Conservation (phyloP, 1,284 basidiomycete genomes). For the Moesziomyces antarcticus region DNA sequence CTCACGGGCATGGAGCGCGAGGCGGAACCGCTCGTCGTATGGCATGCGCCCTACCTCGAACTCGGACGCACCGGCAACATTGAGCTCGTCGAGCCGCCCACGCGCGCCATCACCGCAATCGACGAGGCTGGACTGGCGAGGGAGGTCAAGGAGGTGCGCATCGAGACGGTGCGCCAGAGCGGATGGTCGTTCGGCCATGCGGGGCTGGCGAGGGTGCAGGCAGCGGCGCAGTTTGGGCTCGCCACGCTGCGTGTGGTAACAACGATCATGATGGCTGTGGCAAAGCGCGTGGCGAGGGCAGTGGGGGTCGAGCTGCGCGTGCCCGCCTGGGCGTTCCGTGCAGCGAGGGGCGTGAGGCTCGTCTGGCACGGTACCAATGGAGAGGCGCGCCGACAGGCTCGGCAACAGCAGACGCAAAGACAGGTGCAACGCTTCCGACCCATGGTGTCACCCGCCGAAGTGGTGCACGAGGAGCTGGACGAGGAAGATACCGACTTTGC, state of each 20-base stretch:
- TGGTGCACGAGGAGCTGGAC: neutral
- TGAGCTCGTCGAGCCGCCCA: conserved; percentile 20
- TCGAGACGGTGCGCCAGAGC: conserved; percentile 28
- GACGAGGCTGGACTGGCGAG: conserved; percentile 18
- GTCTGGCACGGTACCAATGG: conserved; percentile 65
- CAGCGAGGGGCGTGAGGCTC: conserved; percentile 50
- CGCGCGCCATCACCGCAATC: neutral
- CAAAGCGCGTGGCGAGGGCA: conserved; percentile 6
- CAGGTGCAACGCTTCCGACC: neutral
- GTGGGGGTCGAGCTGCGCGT: conserved; percentile 27
- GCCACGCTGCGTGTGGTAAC: conserved; percentile 16
- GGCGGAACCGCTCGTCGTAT: conserved; percentile 45
- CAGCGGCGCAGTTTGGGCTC: conserved; percentile 15
- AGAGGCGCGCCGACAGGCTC: conserved; percentile 39
- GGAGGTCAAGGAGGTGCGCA: conserved; percentile 49
- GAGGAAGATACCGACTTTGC: conserved; percentile 1
- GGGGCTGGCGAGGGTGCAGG: conserved; percentile 19
- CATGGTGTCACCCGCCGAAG: no score
- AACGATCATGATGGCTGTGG: conserved; percentile 14
- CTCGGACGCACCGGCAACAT: conserved; percentile 39
- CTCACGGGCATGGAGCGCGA: conserved; percentile 57
- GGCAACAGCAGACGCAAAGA: conserved; percentile 13
- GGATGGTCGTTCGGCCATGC: conserved; percentile 17
- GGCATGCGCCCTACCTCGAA: conserved; percentile 58
- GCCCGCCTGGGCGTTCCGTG: conserved; percentile 27